Percentiles rank a stretch among this genome's conserved stretches.
Evolutionary conservation across 768 basidiomycete species (phyloP).

Genomic region (Podaxis sp.): DNA sequence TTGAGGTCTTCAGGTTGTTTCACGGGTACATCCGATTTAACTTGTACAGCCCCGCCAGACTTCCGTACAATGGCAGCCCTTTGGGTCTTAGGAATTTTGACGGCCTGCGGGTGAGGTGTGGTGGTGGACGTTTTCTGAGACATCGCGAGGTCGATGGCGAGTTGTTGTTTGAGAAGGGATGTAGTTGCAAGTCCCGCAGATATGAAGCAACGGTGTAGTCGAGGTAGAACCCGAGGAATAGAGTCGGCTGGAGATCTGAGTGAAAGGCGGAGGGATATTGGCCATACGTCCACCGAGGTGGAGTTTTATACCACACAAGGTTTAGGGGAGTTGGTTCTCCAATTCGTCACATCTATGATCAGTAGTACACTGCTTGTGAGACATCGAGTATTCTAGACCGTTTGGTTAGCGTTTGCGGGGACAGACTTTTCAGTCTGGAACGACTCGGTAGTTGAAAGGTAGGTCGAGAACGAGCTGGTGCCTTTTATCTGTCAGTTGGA

Average conservation of each 20-base stretch:
- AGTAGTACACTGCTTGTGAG: not conserved
- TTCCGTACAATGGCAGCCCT: conserved; percentile 37
- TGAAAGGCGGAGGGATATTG: not conserved
- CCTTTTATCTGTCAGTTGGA: not conserved
- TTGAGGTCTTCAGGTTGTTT: conserved; percentile 48
- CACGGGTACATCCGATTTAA: conserved; percentile 51
- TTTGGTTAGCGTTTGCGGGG: not conserved
- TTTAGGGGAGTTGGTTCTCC: not conserved
- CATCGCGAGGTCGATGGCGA: not conserved
- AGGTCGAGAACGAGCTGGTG: not conserved
- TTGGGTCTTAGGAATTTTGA: conserved; percentile 34
- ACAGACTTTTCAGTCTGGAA: not conserved
- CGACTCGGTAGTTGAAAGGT: not conserved
- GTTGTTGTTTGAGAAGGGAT: not conserved
- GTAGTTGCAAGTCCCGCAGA: not conserved
- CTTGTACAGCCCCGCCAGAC: conserved; percentile 28
- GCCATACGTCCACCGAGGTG: too few relatives aligned
- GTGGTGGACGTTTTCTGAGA: not conserved
- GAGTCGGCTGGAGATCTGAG: not conserved
- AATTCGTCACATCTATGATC: not conserved
- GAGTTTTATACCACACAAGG: not conserved
- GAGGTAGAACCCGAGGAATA: too few relatives aligned
- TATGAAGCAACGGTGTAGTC: not conserved
- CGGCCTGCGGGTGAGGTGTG: not conserved
- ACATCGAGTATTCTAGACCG: not conserved